These are phyloP conservation scores for Pestalotiopsis fici DNA, from an alignment of 2,329 filamentous ascomycete species.

Conservation along the genomic window DNA sequence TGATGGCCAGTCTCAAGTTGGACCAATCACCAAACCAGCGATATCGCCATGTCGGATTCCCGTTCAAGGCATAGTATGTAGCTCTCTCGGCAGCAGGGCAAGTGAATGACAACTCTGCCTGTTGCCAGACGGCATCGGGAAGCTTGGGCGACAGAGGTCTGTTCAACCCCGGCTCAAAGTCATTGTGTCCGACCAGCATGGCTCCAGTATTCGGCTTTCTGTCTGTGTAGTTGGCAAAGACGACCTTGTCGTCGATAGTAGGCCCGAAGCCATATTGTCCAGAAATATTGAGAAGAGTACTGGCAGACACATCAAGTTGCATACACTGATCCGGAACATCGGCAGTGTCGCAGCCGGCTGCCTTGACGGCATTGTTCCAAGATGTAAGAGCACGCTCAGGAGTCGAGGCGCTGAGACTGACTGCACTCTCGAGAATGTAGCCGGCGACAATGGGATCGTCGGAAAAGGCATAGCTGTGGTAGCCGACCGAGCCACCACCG, in stretches of 20 bases:
- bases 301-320: not conserved
- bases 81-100: conserved; percentile 3
- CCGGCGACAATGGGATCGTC: conserved; percentile 5
- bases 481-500: conserved; percentile 1
- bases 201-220: not conserved
- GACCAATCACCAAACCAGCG: conserved; percentile 5
- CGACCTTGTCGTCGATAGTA: not conserved
- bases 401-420: not conserved
- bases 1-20: not conserved
- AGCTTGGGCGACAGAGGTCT: not conserved
- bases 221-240: not conserved
- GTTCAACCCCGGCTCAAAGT: not conserved
- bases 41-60: conserved; percentile 8
- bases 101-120: conserved; percentile 3
- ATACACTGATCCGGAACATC: not conserved
- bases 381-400: not conserved
- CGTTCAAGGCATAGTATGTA: not conserved
- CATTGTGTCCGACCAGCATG: conserved; percentile 1
- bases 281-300: not conserved
- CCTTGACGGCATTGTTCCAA: not conserved
- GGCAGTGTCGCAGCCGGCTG: not conserved
- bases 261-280: conserved; percentile 1
- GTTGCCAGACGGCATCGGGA: conserved; percentile 2
- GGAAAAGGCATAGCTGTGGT: not conserved
- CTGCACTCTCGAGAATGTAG: not conserved